Percentiles rank a stretch among this genome's conserved stretches.
Evolutionary conservation across 495 filamentous ascomycete species (phyloP).

Genomic region (Aspergillus affinis): DNA sequence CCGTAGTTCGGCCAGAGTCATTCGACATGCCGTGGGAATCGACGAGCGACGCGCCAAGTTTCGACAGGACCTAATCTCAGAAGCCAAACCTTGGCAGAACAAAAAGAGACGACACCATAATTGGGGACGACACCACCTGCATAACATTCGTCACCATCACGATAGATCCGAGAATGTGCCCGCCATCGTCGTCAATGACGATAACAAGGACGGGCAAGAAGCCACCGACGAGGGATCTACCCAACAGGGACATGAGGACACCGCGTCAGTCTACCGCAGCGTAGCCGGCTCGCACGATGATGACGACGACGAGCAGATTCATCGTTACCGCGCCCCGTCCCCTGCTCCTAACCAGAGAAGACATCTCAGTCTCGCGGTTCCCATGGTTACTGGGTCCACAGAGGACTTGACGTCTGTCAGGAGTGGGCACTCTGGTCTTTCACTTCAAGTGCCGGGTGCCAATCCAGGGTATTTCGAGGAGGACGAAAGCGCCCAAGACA

Average conservation of each 20-base stretch:
- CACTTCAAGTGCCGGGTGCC: constrained; percentile 33
- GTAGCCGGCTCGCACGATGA: constrained; percentile 29
- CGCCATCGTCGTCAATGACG: constrained; percentile 32
- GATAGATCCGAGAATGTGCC: constrained; percentile 27
- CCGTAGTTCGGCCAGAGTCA: constrained; percentile 67
- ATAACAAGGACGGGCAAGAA: constrained; percentile 12
- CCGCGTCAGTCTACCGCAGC: constrained; percentile 38
- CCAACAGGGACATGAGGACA: constrained; percentile 25
- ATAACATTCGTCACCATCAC: constrained; percentile 21
- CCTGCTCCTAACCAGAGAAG: constrained; percentile 13
- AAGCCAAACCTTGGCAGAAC: constrained; percentile 38
- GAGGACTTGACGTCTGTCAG: constrained; percentile 39
- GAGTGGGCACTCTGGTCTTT: constrained; percentile 40
- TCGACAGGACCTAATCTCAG: constrained; percentile 70
- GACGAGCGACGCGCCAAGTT: constrained; percentile 75
- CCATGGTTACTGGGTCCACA: constrained; percentile 25
- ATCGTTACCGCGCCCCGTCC: constrained; percentile 49
- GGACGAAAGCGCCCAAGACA: constrained; percentile 67
- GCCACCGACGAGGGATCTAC: constrained; percentile 3
- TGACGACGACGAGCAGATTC: constrained; percentile 16
- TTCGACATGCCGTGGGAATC: constrained; percentile 73
- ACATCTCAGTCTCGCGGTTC: constrained; percentile 30
- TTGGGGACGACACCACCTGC: constrained; percentile 26
- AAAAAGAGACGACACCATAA: constrained; percentile 37
- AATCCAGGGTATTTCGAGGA: constrained; percentile 49